Base-by-base conservation (phyloP, 352 stramenopile genomes). In the Saprolegnia diclina region DNA sequence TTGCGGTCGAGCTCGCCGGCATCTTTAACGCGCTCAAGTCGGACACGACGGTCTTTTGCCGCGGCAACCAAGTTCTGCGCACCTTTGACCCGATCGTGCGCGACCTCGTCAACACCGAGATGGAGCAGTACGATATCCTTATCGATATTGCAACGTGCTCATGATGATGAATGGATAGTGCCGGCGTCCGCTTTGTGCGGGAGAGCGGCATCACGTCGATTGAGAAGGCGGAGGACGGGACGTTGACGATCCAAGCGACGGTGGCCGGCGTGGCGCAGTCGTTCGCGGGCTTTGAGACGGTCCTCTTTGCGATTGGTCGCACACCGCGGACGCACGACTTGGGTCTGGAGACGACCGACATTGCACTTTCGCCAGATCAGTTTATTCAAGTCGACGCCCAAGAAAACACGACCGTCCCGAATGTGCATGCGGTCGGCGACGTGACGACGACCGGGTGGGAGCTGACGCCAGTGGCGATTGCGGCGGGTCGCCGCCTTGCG, bases 1-100 rank as follows among this genome's bases (percentile, higher is more conserved):
- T 99, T 77, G 96, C 92, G 37, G 91, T 98, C 16, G 97, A 99
- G 85, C 76, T 99, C 38, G 96, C 96, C 2, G 94, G 83, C 53
- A 90, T 99, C 57, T 91, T 99, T 59, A 92, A 98, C 71, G 81
- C 80, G 26, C 76, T 99, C 19, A 94, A 96, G 40, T 90, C 79
- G 21, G 91, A 99, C 55, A 96, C 94, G 32, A 87, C 79, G 26
- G 73, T 98, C 29, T 94, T 97, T 74, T 96, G 89, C 75, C 88
- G 94, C 53, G 83, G 83, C 56, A 82, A 91, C 74, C 76, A 89
- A 40, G 89, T 96, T 46, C 78, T 98, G 37, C 84, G 91, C 50
- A 78, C 79, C 46, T 98, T 98, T 73, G 94, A 98, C 77, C 74
- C 80, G 24, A 84, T 96, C 73, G 85, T 98, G 71, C 79, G 85